Percentiles rank a stretch among this genome's conserved stretches.
Evolutionary conservation across 495 filamentous ascomycete species (phyloP).

Genomic region (Hypoxylon fuscum): DNA sequence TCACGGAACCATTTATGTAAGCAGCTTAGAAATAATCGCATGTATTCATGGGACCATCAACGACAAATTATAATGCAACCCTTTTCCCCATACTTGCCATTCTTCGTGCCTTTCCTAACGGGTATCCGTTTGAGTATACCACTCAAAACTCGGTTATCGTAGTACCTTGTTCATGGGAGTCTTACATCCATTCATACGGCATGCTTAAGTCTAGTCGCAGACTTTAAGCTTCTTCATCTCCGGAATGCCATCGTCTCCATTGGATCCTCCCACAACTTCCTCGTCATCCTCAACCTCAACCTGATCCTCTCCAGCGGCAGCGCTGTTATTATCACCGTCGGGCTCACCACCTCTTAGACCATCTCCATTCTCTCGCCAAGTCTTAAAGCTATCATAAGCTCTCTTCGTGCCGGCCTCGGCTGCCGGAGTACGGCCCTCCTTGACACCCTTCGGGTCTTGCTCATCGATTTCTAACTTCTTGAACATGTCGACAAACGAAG

Average conservation of each 20-base stretch:
- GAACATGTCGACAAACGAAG: not conserved
- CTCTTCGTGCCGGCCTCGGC: not conserved
- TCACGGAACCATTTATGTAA: too few relatives aligned
- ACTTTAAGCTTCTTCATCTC: conserved; percentile 15
- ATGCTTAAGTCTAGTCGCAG: not conserved
- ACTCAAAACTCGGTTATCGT: too few relatives aligned
- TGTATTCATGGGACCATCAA: too few relatives aligned
- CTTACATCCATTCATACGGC: too few relatives aligned
- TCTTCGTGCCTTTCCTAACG: too few relatives aligned
- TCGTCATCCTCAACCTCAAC: not conserved
- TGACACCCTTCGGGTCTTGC: too few relatives aligned
- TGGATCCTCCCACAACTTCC: not conserved
- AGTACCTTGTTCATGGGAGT: too few relatives aligned
- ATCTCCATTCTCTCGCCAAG: conserved; percentile 5
- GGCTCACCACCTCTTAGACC: not conserved
- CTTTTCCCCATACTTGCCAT: too few relatives aligned
- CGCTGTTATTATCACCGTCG: not conserved
- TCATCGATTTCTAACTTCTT: not conserved
- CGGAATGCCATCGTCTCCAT: conserved; percentile 5
- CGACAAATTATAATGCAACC: too few relatives aligned
- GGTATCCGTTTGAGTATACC: too few relatives aligned
- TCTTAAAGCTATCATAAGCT: conserved; percentile 10
- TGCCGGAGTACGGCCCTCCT: conserved; percentile 2
- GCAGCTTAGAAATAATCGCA: too few relatives aligned
- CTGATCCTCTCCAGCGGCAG: not conserved